Base-by-base conservation (phyloP, 2,329 filamentous ascomycete genomes). In the Trichoderma semiorbis region DNA sequence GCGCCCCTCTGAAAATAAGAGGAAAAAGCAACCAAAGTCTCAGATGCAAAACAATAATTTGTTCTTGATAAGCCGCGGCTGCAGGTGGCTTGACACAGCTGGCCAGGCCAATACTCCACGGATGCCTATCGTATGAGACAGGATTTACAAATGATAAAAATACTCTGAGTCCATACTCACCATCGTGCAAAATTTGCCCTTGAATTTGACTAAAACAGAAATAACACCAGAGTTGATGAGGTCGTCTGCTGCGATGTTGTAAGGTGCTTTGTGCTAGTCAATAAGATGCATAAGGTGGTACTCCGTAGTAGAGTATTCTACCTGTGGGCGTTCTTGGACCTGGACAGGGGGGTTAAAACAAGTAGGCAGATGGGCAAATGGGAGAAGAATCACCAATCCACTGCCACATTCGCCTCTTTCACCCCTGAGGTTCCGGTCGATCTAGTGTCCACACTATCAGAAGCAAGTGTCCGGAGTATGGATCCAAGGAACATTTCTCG, bases 31-130 rank as follows among this genome's bases (percentile, higher is more conserved):
- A 61, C 10, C 5, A 32, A 24, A 50, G 66, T 61, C 66, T 69
- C 66, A 61, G 50, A 69, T 32, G 67, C 67, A 62, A 53, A 62
- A 62, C 67, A 62, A 53, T 50, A 60, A 61, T 50, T 62, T 50
- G 12, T 7, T 61, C 67, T 61, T 32, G 58, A 61, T 36, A 62
- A 69, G 67, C 57, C 43, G 66, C 66, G n/a, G 66, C 66, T 61
- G 66, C 36, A 62, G 57, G 28, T 61, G 67, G 67, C 67, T 62
- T 61, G 21, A 62, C 11, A 58, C 39, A 36, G 57, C n/a, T 32
- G 39, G 14, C 7, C 57, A n/a, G 26, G 39, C 39, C 32, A 39
- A 30, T 39, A 47, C 21, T 24, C 21, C 39, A 30, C 16, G 21
- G 43, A 50, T 28, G 39, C 39, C 57, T 58, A 21, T 21, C 21